Base-by-base conservation (phyloP, 139 green algal genomes). In the Haematococcus lacustris region DNA sequence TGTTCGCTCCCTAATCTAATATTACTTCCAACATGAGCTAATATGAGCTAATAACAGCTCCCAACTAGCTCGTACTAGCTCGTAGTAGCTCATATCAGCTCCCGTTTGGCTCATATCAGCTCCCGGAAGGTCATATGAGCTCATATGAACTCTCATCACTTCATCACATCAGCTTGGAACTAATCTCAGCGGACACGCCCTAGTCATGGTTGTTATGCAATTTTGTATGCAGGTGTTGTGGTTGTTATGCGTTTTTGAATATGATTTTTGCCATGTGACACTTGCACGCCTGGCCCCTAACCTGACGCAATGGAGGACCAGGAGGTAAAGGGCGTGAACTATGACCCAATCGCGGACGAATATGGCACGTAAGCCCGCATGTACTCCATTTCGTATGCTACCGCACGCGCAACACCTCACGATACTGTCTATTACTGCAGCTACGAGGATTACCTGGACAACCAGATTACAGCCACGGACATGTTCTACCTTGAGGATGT, bases 391-490 rank as follows among this genome's bases (percentile, higher is more conserved):
- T 33, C 21, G 13, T 6, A 63, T 38, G 2, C 38, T 71, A 3
- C 9, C 38, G 23, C 65, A 2, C 39, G 7, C 25, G 40, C 39
- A 9, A 6, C 34, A 51, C 9, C 30, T 21, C 6, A 2, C 37
- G 23, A 51, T 53, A 28, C 63, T 51, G 37, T 69, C 9, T 28
- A 7, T 23, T 43, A 28, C 39, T 71, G 67, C 86, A 97, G 88
- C 25, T 97, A 97, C 65, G 92, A 96, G 50, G 92, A 92, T 51
- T 97, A 96, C 71, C 75, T 97, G 37, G 84, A 93, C 83, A 93
- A 85, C 43, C 79, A 76, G 60, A 92, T 97, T 30, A 96, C 87
- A 6, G 65, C 75, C 38, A 90, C 82, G 0, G 92, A 97, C 76
- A 77, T 95, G 64, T 94, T 89, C 51, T 96, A 96, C 77, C 76